Base-by-base conservation (phyloP, 2,329 filamentous ascomycete species). In the Seiridium cupressi region DNA sequence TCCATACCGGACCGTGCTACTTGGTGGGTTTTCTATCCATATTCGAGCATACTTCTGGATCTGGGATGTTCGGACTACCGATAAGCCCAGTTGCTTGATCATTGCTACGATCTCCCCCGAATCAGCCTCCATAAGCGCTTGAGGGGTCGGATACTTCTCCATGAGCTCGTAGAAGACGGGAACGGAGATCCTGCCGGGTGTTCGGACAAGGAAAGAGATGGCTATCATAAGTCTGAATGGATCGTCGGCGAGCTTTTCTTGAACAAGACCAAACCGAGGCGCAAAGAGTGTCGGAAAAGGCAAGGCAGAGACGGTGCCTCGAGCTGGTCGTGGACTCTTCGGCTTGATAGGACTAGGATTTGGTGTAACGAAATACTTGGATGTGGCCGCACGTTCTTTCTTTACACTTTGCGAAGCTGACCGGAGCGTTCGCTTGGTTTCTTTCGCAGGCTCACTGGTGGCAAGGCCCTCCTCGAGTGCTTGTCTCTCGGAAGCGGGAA, bases 181-280 rank as follows among this genome's bases (percentile, higher is more conserved):
- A 35, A 95, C 88, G 3, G 93, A 91, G 8, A 85, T 81, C 51
- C 80, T 83, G 9, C 91, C 93, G 3, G 85, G 81, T 0, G 93
- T 97, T 61, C 90, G 88, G 72, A 94, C 94, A 36, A 97, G 85
- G 67, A 97, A 93, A 0, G 91, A 92, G 4, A 93, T 88, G 10
- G 90, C 92, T 36, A 97, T 81, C 1, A 97, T 83, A 1, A 97
- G 84, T 64, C 87, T 88, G 73, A 96, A 97, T 0, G 93, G 90
- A 60, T 92, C 83, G 55, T 84, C 74, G 2, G 87, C 86, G 13
- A 96, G 84, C 64, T 88, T 84, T 71, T 97, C 93, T 72, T 97
- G 93, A 44, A 97, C 86, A 2, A 97, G 82, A 0, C 93, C 93
- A 70, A 96, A 97, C 5, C 69, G 73, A 0, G 80, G 70, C 0